phyloP scores from a whole-genome alignment of 306 rosid species.

The Prinsepia uniflora region DNA sequence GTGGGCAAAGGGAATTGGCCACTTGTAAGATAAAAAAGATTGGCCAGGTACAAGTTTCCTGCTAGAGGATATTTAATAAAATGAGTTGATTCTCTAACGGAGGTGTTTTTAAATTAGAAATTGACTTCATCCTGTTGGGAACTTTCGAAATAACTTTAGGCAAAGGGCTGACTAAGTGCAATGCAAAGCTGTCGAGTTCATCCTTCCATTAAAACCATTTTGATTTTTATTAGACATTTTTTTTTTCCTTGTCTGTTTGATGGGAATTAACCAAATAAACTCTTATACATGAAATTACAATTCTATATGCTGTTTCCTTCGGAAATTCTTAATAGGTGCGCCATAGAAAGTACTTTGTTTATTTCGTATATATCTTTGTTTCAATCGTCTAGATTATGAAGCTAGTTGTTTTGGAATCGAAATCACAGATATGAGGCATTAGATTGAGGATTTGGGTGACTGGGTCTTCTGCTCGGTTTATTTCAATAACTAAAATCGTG shows the following conservation, averaged over 20 bases:
- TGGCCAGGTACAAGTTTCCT: neutral
- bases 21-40: neutral
- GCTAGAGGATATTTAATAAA: conserved; percentile 1
- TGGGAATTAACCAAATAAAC: neutral
- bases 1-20: neutral
- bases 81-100: neutral
- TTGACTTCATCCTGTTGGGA: neutral
- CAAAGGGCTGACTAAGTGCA: neutral
- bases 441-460: neutral
- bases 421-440: neutral
- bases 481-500: neutral
- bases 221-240: neutral
- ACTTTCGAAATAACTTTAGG: neutral
- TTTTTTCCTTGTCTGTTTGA: neutral
- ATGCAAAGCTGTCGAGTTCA: neutral
- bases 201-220: neutral
- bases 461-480: neutral
- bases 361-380: neutral
- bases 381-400: neutral
- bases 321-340: neutral
- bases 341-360: neutral
- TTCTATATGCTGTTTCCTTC: neutral
- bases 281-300: neutral
- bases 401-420: neutral
- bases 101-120: conserved; percentile 4